phyloP scores from a whole-genome alignment of 2,329 filamentous ascomycete genomes.

The Fusarium pseudocircinatum region DNA sequence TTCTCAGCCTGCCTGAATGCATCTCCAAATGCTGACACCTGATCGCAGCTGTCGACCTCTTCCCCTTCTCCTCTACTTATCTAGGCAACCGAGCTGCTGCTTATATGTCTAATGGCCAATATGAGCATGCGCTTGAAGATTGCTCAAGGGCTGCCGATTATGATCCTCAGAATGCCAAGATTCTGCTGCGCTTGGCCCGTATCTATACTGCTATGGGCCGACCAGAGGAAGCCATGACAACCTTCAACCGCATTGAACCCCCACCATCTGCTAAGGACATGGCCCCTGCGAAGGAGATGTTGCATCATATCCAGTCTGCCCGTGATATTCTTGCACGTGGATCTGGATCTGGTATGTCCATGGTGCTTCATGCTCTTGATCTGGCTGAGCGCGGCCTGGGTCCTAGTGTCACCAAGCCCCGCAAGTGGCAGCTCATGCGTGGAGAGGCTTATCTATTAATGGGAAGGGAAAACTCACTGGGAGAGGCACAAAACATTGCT shows the following conservation, averaged over 20 bases:
- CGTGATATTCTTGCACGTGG: conserved; percentile 79
- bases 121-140: conserved; percentile 83
- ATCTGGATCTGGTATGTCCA: conserved; percentile 82
- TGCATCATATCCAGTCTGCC: conserved; percentile 81
- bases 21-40: conserved; percentile 32
- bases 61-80: conserved; percentile 87
- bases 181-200: conserved; percentile 85
- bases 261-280: conserved; percentile 86
- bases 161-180: conserved; percentile 87
- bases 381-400: conserved; percentile 87
- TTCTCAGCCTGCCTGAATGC: neutral
- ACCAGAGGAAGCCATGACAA: conserved; percentile 85
- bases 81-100: conserved; percentile 95
- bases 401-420: conserved; percentile 77
- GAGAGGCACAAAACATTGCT: conserved; percentile 91
- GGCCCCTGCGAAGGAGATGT: conserved; percentile 84
- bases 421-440: conserved; percentile 93
- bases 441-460: conserved; percentile 94
- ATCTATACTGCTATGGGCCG: conserved; percentile 89
- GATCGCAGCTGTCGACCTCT: conserved; percentile 80
- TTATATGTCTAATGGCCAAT: conserved; percentile 87
- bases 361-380: conserved; percentile 92
- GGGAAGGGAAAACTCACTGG: conserved; percentile 86
- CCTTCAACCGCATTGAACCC: conserved; percentile 83
- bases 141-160: conserved; percentile 83